These are phyloP conservation scores for Suhomyces anneliseae DNA, from an alignment of 1,139 yeast genomes.

Conservation along the genomic window DNA sequence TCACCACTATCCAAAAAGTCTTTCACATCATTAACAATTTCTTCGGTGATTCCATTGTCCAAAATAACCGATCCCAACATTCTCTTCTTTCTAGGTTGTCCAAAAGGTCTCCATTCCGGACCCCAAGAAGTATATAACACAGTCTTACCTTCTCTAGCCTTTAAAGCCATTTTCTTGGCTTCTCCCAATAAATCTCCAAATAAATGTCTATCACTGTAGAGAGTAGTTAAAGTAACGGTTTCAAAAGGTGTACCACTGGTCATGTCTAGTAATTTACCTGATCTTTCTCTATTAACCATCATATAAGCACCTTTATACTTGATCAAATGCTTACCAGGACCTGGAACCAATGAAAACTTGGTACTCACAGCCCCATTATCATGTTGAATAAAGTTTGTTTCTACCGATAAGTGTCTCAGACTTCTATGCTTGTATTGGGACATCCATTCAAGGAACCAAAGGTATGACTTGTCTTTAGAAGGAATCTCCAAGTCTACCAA, in stretches of 20 bases:
- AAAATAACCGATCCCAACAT: slow-evolving; percentile 81
- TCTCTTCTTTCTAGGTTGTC: slow-evolving; percentile 90
- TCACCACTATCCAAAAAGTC: slow-evolving; percentile 79
- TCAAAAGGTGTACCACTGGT: slow-evolving; percentile 94
- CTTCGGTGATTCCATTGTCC: slow-evolving; percentile 70
- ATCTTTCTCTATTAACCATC: slow-evolving; percentile 85
- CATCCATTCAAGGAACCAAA: slow-evolving; percentile 98
- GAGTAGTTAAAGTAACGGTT: slow-evolving; percentile 87
- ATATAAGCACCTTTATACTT: slow-evolving; percentile 85
- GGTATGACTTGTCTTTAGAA: slow-evolving; percentile 87
- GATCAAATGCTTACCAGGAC: slow-evolving; percentile 92
- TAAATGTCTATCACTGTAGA: slow-evolving; percentile 75
- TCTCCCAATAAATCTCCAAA: slow-evolving; percentile 76
- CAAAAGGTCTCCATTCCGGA: slow-evolving; percentile 98
- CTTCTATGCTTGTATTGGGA: slow-evolving; percentile 70
- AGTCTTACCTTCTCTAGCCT: slow-evolving; percentile 87
- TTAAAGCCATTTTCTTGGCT: slow-evolving; percentile 81
- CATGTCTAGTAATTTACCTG: slow-evolving; percentile 85
- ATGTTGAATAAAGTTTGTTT: slow-evolving; percentile 83
- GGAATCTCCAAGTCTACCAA: slow-evolving; percentile 92
- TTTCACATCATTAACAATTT: slow-evolving; percentile 65
- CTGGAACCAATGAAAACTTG: slow-evolving; percentile 91
- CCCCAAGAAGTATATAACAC: slow-evolving; percentile 95
- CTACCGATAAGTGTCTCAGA: slow-evolving; percentile 86
- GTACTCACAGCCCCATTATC: slow-evolving; percentile 91